These are phyloP conservation scores for Podospora sp. DNA, from an alignment of 495 filamentous ascomycete genomes.

Conservation along the genomic window DNA sequence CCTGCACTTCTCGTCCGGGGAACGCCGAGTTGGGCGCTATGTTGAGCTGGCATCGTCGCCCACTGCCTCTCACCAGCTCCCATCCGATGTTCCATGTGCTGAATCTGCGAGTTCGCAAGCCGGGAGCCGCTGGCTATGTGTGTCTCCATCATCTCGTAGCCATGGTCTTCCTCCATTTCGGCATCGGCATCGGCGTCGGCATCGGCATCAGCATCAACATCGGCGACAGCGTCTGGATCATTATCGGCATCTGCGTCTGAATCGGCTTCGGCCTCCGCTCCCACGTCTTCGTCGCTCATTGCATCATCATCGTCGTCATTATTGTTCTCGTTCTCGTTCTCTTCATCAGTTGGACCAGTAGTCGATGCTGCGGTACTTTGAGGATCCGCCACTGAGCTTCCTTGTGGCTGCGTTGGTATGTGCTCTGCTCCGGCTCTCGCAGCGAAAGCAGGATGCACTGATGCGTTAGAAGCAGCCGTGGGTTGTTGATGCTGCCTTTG, in stretches of 20 bases:
- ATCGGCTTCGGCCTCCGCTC: conserved; percentile 24
- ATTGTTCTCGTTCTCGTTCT: conserved; percentile 10
- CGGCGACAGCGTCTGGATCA: conserved; percentile 26
- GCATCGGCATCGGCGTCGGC: conserved; percentile 21
- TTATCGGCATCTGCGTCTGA: conserved; percentile 22
- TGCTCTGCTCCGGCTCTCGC: background rate
- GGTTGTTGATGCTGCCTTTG: background rate
- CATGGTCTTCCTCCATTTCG: conserved; percentile 43
- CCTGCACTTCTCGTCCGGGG: background rate
- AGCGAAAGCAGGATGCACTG: background rate
- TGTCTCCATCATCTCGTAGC: conserved; percentile 32
- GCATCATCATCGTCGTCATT: conserved; percentile 29
- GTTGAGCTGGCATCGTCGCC: conserved; percentile 12
- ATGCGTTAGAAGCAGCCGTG: background rate
- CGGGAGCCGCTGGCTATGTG: background rate
- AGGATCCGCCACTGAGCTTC: conserved; percentile 29
- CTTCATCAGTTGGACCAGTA: conserved; percentile 27
- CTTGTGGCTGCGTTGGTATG: conserved; percentile 15
- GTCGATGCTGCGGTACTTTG: conserved; percentile 33
- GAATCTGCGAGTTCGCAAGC: conserved; percentile 20
- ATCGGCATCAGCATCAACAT: conserved; percentile 32
- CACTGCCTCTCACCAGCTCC: background rate
- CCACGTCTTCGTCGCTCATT: conserved; percentile 24
- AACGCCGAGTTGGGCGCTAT: conserved; percentile 10
- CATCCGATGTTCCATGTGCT: background rate